Evolutionary conservation across 2,329 filamentous ascomycete species (phyloP).

Genomic region (Hymenotorrendiella dingleyae): DNA sequence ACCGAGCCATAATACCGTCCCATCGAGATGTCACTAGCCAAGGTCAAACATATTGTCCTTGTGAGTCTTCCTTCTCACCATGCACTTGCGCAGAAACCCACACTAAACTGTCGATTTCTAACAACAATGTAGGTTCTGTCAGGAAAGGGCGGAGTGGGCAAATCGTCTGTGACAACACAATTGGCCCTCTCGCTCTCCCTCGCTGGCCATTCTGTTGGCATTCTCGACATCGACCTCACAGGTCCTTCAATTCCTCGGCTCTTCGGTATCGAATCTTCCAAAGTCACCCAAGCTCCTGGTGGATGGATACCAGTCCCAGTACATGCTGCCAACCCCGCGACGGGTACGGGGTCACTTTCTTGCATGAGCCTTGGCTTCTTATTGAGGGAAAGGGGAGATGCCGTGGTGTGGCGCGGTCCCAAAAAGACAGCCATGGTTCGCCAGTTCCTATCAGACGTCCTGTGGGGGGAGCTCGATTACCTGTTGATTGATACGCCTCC

Average conservation of each 20-base stretch:
- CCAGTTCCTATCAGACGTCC: conserved; percentile 87
- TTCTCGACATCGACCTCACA: conserved; percentile 93
- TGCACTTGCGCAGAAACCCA: not conserved
- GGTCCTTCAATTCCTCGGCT: conserved; percentile 95
- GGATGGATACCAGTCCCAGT: conserved; percentile 90
- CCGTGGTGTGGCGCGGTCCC: conserved; percentile 94
- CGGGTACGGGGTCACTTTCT: conserved; percentile 56
- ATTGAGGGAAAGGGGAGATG: conserved; percentile 74
- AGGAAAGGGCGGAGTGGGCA: conserved; percentile 95
- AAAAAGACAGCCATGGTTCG: conserved; percentile 99
- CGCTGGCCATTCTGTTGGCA: conserved; percentile 81
- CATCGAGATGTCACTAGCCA: conserved; percentile 55
- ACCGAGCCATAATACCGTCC: too few relatives aligned
- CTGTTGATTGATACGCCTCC: conserved; percentile 93
- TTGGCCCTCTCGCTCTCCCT: conserved; percentile 84
- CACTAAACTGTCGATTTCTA: too few relatives aligned
- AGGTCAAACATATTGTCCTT: conserved; percentile 72
- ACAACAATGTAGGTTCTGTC: conserved; percentile 59
- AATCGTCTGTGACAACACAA: conserved; percentile 96
- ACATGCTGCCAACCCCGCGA: conserved; percentile 51
- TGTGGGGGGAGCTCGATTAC: conserved; percentile 85
- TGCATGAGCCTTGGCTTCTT: conserved; percentile 96
- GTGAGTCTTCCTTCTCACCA: conserved; percentile 39
- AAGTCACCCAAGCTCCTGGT: conserved; percentile 84
- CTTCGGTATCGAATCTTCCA: conserved; percentile 81